Evolutionary conservation across 768 basidiomycete species (phyloP).

Genomic region (Hygrocybe punicea): DNA sequence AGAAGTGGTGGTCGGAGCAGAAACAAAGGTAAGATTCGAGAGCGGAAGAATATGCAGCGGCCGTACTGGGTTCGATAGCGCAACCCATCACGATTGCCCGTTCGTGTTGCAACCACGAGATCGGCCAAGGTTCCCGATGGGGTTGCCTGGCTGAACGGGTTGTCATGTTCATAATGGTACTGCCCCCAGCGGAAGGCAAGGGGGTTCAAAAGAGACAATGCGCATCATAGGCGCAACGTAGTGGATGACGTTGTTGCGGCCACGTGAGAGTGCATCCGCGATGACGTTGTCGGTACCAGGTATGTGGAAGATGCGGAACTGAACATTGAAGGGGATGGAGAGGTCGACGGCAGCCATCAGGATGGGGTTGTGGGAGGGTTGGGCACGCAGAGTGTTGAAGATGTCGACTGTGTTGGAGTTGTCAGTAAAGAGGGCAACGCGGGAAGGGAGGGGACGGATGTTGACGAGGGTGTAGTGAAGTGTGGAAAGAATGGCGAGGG

Average conservation of each 20-base stretch:
- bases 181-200: slow-evolving; percentile 23
- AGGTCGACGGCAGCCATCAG: slow-evolving; percentile 17
- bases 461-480: neutral
- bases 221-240: neutral
- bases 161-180: slow-evolving; percentile 13
- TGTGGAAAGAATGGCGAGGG: slow-evolving; percentile 8
- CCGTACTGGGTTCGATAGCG: slow-evolving; percentile 25
- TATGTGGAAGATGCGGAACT: slow-evolving; percentile 27
- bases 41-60: slow-evolving; percentile 28
- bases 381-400: slow-evolving; percentile 13
- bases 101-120: slow-evolving; percentile 25
- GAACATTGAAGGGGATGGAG: slow-evolving; percentile 3
- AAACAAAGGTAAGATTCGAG: slow-evolving; percentile 40
- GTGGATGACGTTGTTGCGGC: neutral
- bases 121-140: slow-evolving; percentile 26
- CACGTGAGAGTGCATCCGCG: slow-evolving; percentile 33
- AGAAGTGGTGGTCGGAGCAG: slow-evolving; percentile 29
- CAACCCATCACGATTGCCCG: slow-evolving; percentile 32
- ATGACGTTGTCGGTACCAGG: slow-evolving; percentile 23
- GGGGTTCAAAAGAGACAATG: slow-evolving; percentile 12
- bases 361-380: slow-evolving; percentile 24
- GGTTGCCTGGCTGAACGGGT: slow-evolving; percentile 28
- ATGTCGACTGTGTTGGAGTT: slow-evolving; percentile 8
- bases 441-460: neutral
- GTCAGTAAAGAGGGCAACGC: slow-evolving; percentile 15